phyloP scores from a whole-genome alignment of 495 filamentous ascomycete species.

The Podospora anserina region DNA sequence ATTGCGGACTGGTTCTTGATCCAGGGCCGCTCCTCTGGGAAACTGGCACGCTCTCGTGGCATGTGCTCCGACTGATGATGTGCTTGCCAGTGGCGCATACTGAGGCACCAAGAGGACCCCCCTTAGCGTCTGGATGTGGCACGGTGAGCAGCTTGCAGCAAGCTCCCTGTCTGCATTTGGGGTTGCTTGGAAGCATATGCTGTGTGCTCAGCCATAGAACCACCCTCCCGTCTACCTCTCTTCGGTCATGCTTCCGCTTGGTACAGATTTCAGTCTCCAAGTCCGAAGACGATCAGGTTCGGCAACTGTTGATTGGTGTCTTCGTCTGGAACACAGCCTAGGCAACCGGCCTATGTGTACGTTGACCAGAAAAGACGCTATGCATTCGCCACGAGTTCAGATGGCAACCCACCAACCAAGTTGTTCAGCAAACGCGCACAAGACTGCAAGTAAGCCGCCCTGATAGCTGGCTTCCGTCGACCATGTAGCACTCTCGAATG shows the following conservation, averaged over 20 bases:
- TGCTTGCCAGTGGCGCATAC: conserved; percentile 4
- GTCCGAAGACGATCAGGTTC: not conserved
- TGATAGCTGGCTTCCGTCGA: not conserved
- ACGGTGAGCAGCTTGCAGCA: conserved; percentile 16
- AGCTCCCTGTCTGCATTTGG: conserved; percentile 8
- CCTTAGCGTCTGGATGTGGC: conserved; percentile 16
- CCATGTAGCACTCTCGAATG: not conserved
- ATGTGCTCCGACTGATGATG: not conserved
- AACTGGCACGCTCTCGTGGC: not conserved
- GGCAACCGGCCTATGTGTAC: not conserved
- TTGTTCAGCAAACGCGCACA: not conserved
- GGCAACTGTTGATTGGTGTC: not conserved
- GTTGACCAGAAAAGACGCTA: conserved; percentile 1
- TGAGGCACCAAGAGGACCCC: conserved; percentile 5
- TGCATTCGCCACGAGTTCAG: not conserved
- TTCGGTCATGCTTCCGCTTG: not conserved
- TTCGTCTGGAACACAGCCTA: not conserved
- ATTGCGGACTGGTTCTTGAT: not conserved
- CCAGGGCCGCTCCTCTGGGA: not conserved
- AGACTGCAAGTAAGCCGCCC: not conserved
- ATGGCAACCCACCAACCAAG: not conserved
- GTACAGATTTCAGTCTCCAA: not conserved
- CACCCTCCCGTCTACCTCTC: not conserved
- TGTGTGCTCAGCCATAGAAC: not conserved
- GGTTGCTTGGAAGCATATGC: conserved; percentile 8